Base-by-base conservation (phyloP, 495 filamentous ascomycete species). In the Penicillium arizonense region DNA sequence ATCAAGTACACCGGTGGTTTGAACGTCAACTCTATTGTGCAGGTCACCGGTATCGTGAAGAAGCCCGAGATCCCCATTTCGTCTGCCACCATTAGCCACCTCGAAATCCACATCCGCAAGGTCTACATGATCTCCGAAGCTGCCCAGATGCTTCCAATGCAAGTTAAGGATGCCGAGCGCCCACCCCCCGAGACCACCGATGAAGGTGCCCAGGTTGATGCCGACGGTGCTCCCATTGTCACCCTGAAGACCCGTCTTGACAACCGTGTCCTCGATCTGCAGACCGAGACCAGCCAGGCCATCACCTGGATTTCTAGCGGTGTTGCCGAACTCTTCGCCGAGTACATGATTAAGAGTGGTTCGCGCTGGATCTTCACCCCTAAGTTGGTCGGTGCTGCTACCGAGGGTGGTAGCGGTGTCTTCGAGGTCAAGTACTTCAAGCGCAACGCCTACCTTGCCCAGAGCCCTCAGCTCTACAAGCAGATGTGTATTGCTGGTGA, bases 391-490 rank as follows among this genome's bases (percentile, higher is more conserved):
- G 90, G 86, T 41, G 90, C 90, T 26, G 90, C 94, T 11, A 94
- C 90, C 0, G 94, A 98, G 64, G 94, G 94, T 62, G 94, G 94
- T 56, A 88, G 88, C 50, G 92, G 90, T 61, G 91, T 97, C 16
- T 98, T 98, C 75, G 83, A 89, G 56, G 78, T 97, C 44, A 84
- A 89, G 38, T 98, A 98, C 72, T 97, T 97, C 70, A 89, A 87
- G 56, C 79, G 86, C 53, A 84, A 87, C 44, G 91, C 87, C 3
- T 98, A 82, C 72, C 77, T 97, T 10, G 92, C 92, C 16, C 93
- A 97, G 73, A 93, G 88, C 53, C 94, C 94, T 11, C 94, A 98
- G 70, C 82, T 98, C 43, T 93, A 95, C 70, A 97, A 98, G 77
- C 94, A 98, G 61, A 90, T 95, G 79, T 87, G 90, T 66, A 96